Conservation (phyloP, 495 filamentous ascomycete species). For the Parathielavia hyrcaniae region DNA sequence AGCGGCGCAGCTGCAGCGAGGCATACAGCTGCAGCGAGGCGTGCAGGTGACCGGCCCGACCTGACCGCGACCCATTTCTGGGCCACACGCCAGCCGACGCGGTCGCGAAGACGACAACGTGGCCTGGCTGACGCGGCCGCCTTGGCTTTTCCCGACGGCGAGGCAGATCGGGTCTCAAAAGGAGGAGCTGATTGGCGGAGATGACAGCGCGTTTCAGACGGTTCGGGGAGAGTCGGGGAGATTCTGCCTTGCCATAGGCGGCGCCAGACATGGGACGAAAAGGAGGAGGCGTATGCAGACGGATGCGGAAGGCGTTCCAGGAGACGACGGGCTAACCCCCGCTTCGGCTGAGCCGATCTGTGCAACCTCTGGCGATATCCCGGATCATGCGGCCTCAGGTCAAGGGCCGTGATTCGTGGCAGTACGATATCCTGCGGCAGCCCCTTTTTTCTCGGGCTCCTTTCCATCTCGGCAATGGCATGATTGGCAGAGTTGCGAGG, state of each 20-base stretch:
- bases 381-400: slow-evolving; percentile 1
- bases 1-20: slow-evolving; percentile 9
- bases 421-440: slow-evolving; percentile 12
- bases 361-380: slow-evolving; percentile 5
- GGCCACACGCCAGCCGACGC: slow-evolving; percentile 9
- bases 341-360: slow-evolving; percentile 4
- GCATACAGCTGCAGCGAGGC: slow-evolving; percentile 6
- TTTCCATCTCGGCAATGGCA: slow-evolving; percentile 13
- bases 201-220: slow-evolving; percentile 1
- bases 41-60: slow-evolving; percentile 6
- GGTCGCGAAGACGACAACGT: too few relatives aligned
- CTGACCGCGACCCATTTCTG: slow-evolving; percentile 15
- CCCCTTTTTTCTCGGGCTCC: slow-evolving; percentile 15
- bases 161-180: slow-evolving; percentile 16
- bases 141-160: slow-evolving; percentile 15
- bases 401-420: slow-evolving; percentile 3
- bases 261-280: slow-evolving; percentile 13
- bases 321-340: too few relatives aligned
- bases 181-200: slow-evolving; percentile 7
- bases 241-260: slow-evolving; percentile 10
- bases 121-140: slow-evolving; percentile 13
- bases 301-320: slow-evolving; percentile 6
- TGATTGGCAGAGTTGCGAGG: slow-evolving; percentile 20
- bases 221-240: slow-evolving; percentile 4
- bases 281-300: slow-evolving; percentile 15